Conservation (phyloP, 768 basidiomycete species). For the Hypsizygus marmoreus region DNA sequence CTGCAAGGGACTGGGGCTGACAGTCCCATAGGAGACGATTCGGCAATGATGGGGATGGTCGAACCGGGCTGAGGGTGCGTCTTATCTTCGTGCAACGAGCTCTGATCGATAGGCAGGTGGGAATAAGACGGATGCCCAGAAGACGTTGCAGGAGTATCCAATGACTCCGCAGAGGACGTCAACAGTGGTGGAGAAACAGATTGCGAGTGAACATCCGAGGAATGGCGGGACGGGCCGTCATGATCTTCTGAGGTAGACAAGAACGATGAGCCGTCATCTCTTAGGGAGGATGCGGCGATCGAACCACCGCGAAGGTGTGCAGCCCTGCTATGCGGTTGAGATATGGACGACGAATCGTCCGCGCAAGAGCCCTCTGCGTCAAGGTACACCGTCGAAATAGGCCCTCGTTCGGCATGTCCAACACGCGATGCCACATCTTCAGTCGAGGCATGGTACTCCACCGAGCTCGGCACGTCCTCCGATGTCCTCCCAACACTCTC, state of each 20-base stretch:
- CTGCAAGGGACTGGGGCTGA: conserved; percentile 25
- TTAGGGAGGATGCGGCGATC: conserved; percentile 17
- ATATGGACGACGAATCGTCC: conserved; percentile 12
- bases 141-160: conserved; percentile 54
- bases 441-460: conserved; percentile 38
- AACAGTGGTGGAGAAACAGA: conserved; percentile 47
- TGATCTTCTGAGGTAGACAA: conserved; percentile 34
- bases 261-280: conserved; percentile 24
- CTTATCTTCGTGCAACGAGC: conserved; percentile 24
- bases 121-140: conserved; percentile 48
- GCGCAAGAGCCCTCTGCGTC: conserved; percentile 25
- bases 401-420: conserved; percentile 17
- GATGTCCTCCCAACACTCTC: conserved; percentile 30
- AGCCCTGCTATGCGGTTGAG: not conserved
- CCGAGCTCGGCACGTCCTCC: conserved; percentile 29
- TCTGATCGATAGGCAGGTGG: conserved; percentile 36
- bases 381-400: conserved; percentile 40
- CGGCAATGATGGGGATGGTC: conserved; percentile 29
- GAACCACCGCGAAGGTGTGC: conserved; percentile 12
- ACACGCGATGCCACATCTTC: conserved; percentile 26
- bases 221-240: conserved; percentile 12
- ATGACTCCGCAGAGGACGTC: conserved; percentile 61
- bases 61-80: conserved; percentile 22
- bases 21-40: conserved; percentile 22
- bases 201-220: conserved; percentile 20